Evolutionary conservation across 2,329 filamentous ascomycete genomes (phyloP).

Genomic region (Cordyceps militaris): DNA sequence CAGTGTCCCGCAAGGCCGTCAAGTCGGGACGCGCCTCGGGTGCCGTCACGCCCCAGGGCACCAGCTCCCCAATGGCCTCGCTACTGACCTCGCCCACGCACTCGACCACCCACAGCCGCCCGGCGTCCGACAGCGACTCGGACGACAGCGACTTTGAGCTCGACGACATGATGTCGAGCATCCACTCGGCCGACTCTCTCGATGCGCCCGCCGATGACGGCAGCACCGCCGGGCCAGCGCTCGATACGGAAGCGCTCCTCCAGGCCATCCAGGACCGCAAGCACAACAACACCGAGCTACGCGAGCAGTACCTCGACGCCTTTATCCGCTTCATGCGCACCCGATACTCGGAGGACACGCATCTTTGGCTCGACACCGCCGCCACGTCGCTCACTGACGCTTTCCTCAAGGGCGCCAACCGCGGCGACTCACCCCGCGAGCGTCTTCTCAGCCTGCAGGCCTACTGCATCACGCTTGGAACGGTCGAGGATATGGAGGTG

Average conservation of each 20-base stretch:
- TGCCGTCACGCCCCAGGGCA: conserved; percentile 45
- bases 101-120: conserved; percentile 55
- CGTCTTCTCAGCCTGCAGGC: conserved; percentile 64
- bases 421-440: conserved; percentile 62
- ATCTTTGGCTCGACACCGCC: conserved; percentile 46
- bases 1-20: conserved; percentile 59
- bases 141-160: conserved; percentile 32
- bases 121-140: conserved; percentile 52
- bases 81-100: conserved; percentile 49
- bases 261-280: conserved; percentile 68
- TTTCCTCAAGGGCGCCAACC: conserved; percentile 63
- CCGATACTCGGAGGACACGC: conserved; percentile 26
- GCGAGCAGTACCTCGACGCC: conserved; percentile 42
- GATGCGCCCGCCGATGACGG: conserved; percentile 44
- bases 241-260: conserved; percentile 57
- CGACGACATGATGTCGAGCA: conserved; percentile 39
- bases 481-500: conserved; percentile 50
- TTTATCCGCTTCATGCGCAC: conserved; percentile 48
- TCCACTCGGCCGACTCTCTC: conserved; percentile 34
- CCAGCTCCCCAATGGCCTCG: conserved; percentile 49
- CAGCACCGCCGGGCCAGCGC: conserved; percentile 42
- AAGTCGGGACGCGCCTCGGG: conserved; percentile 53
- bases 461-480: conserved; percentile 61
- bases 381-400: conserved; percentile 53
- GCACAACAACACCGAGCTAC: conserved; percentile 64